These are phyloP conservation scores for Clarireedia monteithiana DNA, from an alignment of 2,329 filamentous ascomycete genomes.

Conservation along the genomic window DNA sequence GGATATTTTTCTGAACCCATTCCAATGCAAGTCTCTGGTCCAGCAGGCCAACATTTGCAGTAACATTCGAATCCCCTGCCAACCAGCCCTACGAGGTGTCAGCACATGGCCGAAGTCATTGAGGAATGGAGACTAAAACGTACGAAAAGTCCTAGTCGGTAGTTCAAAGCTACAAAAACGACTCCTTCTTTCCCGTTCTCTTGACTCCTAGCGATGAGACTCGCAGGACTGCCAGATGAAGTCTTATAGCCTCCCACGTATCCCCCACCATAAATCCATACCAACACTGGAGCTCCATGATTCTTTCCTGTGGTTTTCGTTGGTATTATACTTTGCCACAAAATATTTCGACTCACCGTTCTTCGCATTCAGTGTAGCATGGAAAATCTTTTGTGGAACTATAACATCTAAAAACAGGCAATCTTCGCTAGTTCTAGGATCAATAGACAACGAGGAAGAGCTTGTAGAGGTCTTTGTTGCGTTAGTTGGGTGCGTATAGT, in stretches of 20 bases:
- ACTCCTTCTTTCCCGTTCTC: conserved; percentile 29
- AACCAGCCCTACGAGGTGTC: not conserved
- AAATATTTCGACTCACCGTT: not conserved
- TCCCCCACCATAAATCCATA: conserved; percentile 32
- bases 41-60: conserved; percentile 41
- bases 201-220: conserved; percentile 28
- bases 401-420: not conserved
- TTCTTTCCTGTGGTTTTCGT: not conserved
- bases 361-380: not conserved
- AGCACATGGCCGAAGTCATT: not conserved
- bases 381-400: not conserved
- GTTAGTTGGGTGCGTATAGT: not conserved
- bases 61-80: conserved; percentile 25
- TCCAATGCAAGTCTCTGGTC: conserved; percentile 49
- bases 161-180: conserved; percentile 27
- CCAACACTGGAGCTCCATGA: not conserved
- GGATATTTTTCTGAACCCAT: conserved; percentile 48
- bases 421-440: not conserved
- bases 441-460: not conserved
- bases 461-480: not conserved
- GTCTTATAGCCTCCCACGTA: conserved; percentile 35
- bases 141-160: conserved; percentile 27
- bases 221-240: conserved; percentile 30
- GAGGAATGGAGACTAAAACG: not conserved
- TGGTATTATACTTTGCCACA: not conserved